Evolutionary conservation across 2,329 filamentous ascomycete species (phyloP), one percentile per base, ranked within the genome.

Genomic region (Fusarium brevicatenulatum): DNA sequence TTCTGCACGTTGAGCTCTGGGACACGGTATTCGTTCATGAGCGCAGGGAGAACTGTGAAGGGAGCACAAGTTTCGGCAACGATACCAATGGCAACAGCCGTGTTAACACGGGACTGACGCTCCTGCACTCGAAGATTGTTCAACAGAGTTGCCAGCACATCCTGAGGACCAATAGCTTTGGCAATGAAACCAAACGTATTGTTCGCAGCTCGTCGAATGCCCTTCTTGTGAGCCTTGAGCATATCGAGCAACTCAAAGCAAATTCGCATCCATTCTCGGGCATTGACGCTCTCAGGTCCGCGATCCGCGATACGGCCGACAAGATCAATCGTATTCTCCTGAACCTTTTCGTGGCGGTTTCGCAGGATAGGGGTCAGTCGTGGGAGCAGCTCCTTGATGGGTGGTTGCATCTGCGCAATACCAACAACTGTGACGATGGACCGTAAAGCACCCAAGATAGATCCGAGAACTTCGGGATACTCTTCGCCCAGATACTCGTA

Each of bases 141-240:
- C 71, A 99, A 90, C 21, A 99, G 87, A 2, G 96, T 98, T 8
- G 96, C 95, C 65, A 99, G 86, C 32, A 99, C 96, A 85, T 99
- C 96, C 83, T 98, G 95, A 18, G 96, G 96, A 75, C 96, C 96
- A 78, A 99, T 99, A 68, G 96, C 96, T 85, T 99, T 99, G 81
- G 96, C 96, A 79, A 99, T 99, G 88, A 98, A 99, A 82, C 96
- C 96, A 78, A 99, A 99, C 0, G 96, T 99, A 86, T 99, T 99
- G 89, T 99, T 99, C 77, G 96, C 97, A 28, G 96, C 96, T 82
- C 96, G 92, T 74, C 96, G 93, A 76, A 99, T 99, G 74, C 96
- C 97, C 88, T 99, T 99, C 85, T 99, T 99, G 87, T 99, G 96
- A 11, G 96, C 96, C 84, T 99, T 99, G 78, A 99, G 90, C 96